Conservation (phyloP, 2,329 filamentous ascomycete genomes). For the Pyrenophora seminiperda region DNA sequence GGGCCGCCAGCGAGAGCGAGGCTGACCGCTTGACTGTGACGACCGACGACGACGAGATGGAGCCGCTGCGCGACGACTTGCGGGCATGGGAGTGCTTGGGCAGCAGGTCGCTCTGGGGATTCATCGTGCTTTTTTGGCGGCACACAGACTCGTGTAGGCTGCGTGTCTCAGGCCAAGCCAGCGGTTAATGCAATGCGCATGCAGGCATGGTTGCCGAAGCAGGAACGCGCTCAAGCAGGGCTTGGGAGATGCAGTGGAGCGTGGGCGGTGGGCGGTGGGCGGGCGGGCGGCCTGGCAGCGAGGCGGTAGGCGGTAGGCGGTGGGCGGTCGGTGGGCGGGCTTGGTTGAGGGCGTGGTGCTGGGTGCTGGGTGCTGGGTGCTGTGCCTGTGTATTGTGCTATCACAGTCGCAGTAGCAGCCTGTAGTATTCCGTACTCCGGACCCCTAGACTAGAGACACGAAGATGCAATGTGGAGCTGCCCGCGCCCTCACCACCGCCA, state of each 20-base stretch:
- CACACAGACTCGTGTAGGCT: constrained; percentile 6
- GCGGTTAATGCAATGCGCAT: constrained; percentile 27
- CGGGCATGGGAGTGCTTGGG: constrained; percentile 26
- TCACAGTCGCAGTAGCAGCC: not conserved
- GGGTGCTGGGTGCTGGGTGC: too few relatives aligned
- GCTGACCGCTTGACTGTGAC: constrained; percentile 51
- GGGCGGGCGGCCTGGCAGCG: constrained; percentile 10
- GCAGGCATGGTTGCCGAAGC: constrained; percentile 37
- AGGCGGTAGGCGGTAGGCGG: constrained; percentile 11
- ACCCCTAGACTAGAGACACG: constrained; percentile 3
- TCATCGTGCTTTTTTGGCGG: constrained; percentile 25
- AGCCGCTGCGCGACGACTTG: constrained; percentile 50
- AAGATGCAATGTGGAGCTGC: constrained; percentile 6
- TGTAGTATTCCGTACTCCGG: not conserved
- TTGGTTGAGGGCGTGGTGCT: not conserved
- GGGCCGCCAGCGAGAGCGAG: constrained; percentile 46
- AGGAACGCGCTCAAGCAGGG: constrained; percentile 29
- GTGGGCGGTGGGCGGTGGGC: not conserved
- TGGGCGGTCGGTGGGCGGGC: not conserved
- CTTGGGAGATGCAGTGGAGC: constrained; percentile 6
- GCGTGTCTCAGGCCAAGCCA: constrained; percentile 41
- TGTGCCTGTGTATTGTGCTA: not conserved
- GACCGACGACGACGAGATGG: constrained; percentile 52
- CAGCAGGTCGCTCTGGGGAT: constrained; percentile 21
- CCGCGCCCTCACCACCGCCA: too few relatives aligned